Base-by-base conservation (phyloP, 1,284 basidiomycete genomes). In the Waitea zeae region DNA sequence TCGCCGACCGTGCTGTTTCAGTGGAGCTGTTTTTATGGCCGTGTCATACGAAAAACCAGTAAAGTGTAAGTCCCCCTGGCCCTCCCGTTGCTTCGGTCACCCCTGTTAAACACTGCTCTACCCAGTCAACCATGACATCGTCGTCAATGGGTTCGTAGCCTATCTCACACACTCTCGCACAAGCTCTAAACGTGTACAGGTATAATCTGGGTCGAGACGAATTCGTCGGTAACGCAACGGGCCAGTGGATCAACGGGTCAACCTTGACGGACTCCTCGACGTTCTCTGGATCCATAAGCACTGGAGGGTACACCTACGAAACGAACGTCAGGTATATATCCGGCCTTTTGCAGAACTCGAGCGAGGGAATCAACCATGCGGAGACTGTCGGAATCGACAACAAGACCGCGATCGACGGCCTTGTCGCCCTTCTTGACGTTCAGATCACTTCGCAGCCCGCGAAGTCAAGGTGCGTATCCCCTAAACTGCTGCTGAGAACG, bases 21-120 rank as follows among this genome's bases (percentile, higher is more conserved):
- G 88, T n/a, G n/a, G n/a, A n/a, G n/a, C 89, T 5, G 64, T 82
- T 38, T 96, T 96, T 51, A 61, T 95, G 57, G 89, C 84, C 1
- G 58, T 64, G 5, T 84, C 80, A 0, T 79, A 80, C 43, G 86
- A 90, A 52, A 51, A 65, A 49, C 70, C 78, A 20, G 59, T 80
- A 22, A 53, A 61, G 3, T 38, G 68, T 67, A 41, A 35, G 69
- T 61, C 3, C 18, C 30, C 17, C 24, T 30, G 12, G 1, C 27
- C 29, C 33, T 0, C 30, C 51, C 12, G 39, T 41, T 32, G 28
- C 40, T 39, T n/a, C 13, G 12, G 17, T 34, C n/a, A 27, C 13
- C 14, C n/a, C 31, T 19, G 20, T 12, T 3, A 31, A 26, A 7
- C 24, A n/a, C 24, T 7, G 24, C n/a, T n/a, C n/a, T n/a, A 26